A percentile compares a stretch with the other conserved stretches of the same genome.
Evolutionary conservation across 1,284 basidiomycete species (phyloP).

Genomic region (Puccinia brachypodii): DNA sequence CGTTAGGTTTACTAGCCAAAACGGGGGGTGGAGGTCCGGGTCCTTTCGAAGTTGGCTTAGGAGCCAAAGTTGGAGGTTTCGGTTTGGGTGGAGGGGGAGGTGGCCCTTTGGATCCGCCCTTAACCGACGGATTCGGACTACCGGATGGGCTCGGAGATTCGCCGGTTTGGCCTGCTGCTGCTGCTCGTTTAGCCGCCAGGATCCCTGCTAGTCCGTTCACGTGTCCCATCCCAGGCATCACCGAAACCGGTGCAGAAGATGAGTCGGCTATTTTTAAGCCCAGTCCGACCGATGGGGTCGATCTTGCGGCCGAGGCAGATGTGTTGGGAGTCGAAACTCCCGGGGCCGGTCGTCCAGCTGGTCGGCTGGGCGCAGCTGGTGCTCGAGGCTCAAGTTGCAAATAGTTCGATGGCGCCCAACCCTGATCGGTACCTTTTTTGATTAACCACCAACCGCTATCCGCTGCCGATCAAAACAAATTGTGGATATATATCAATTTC

Average conservation of each 20-base stretch:
- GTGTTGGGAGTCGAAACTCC: conserved; percentile 56
- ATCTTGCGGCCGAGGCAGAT: conserved; percentile 55
- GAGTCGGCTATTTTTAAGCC: conserved; percentile 54
- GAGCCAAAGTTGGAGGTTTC: conserved; percentile 59
- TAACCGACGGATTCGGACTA: background rate
- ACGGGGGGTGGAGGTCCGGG: conserved; percentile 57
- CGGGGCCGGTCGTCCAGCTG: conserved; percentile 55
- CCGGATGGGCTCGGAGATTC: background rate
- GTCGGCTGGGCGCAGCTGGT: conserved; percentile 58
- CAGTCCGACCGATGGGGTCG: conserved; percentile 50
- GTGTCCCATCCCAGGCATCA: conserved; percentile 59
- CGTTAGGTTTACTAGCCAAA: conserved; percentile 63
- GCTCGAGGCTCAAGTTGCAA: conserved; percentile 62
- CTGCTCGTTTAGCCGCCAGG: conserved; percentile 58
- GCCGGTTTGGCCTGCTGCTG: conserved; percentile 50
- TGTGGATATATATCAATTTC: conserved; percentile 43
- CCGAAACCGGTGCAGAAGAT: conserved; percentile 57
- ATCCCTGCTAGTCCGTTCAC: conserved; percentile 58
- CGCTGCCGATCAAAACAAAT: conserved; percentile 31
- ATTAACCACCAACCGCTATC: conserved; percentile 82
- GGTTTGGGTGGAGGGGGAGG: conserved; percentile 59
- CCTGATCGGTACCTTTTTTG: conserved; percentile 77
- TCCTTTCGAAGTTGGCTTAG: conserved; percentile 57
- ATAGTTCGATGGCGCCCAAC: conserved; percentile 95
- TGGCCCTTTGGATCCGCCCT: conserved; percentile 23